Percentiles rank a stretch among this genome's conserved stretches.
Conservation (phyloP, 2,329 filamentous ascomycete genomes). For the Alternaria viburni region DNA sequence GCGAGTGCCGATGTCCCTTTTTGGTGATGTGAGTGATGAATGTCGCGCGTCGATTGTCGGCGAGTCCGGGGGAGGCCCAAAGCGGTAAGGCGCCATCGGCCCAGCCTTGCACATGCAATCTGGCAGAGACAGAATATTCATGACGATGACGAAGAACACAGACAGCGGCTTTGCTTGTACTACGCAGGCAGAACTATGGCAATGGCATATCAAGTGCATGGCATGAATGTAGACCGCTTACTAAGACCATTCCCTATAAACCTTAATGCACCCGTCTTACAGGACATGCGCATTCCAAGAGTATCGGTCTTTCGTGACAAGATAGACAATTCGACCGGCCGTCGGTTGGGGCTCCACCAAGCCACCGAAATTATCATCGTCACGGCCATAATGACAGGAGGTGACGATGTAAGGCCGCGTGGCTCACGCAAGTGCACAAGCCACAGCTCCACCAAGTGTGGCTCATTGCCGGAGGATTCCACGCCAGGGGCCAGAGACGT, state of each 20-base stretch:
- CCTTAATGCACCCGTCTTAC: not conserved
- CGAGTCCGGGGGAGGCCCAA: conserved; percentile 9
- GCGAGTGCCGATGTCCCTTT: conserved; percentile 7
- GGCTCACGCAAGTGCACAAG: conserved; percentile 5
- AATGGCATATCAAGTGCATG: not conserved
- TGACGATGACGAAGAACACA: not conserved
- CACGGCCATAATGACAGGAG: not conserved
- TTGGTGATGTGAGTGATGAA: conserved; percentile 5
- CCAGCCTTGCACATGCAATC: not conserved
- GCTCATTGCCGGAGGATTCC: conserved; percentile 2
- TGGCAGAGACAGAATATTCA: not conserved
- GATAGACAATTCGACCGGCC: not conserved
- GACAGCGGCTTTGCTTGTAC: not conserved
- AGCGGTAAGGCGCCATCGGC: not conserved
- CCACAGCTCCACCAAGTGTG: conserved; percentile 12
- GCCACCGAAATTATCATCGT: not conserved
- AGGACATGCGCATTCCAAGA: not conserved
- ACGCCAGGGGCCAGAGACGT: conserved; percentile 6
- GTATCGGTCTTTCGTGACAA: not conserved
- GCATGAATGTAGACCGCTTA: not conserved
- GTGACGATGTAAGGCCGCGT: not conserved
- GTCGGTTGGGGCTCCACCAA: not conserved
- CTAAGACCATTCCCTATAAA: not conserved
- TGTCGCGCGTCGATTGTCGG: conserved; percentile 8
- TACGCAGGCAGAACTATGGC: not conserved